These are phyloP conservation scores for Leccinum solheimii DNA, from an alignment of 1,284 basidiomycete species.

Conservation along the genomic window DNA sequence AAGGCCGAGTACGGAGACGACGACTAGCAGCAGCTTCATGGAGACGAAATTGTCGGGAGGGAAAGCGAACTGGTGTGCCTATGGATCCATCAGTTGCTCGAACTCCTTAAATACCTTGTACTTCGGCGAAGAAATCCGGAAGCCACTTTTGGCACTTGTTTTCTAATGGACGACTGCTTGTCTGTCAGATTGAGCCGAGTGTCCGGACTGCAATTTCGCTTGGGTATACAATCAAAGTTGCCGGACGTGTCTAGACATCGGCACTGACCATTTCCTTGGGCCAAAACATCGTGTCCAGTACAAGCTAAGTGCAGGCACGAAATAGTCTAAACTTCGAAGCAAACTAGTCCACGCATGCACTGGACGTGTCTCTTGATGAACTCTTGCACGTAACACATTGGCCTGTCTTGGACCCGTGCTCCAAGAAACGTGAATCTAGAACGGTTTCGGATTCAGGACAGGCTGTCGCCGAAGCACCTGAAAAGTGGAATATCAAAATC, in stretches of 20 bases:
- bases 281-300: not conserved
- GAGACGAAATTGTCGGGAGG: not conserved
- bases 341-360: constrained; percentile 82
- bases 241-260: not conserved
- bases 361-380: constrained; percentile 82
- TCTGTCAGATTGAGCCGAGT: not conserved
- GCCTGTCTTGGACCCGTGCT: too few relatives aligned
- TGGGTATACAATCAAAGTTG: not conserved
- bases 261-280: not conserved
- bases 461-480: constrained; percentile 41
- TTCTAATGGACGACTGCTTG: not conserved
- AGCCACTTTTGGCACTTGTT: not conserved
- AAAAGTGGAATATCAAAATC: constrained; percentile 61
- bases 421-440: constrained; percentile 62
- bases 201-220: not conserved
- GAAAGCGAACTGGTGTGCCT: not conserved
- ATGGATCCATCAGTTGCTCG: not conserved
- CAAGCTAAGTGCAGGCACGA: not conserved
- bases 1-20: constrained; percentile 7
- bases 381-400: not conserved
- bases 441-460: constrained; percentile 91
- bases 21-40: constrained; percentile 16
- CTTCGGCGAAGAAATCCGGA: not conserved
- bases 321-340: constrained; percentile 71
- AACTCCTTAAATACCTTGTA: not conserved